These are phyloP conservation scores for Cordia subcordata DNA, from an alignment of 257 asterid species.

Conservation along the genomic window DNA sequence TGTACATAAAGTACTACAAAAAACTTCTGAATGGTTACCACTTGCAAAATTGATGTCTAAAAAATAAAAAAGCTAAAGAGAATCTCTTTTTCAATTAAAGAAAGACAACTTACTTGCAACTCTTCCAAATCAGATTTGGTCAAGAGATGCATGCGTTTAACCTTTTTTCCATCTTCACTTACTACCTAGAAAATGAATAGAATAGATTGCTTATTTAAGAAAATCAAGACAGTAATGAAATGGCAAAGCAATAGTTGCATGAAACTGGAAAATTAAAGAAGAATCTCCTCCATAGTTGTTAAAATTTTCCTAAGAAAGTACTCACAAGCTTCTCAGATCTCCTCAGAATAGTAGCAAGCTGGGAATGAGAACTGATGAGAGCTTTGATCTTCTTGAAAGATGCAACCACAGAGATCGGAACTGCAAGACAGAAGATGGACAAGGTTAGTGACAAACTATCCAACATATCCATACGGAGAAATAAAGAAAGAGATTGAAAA, in stretches of 20 bases:
- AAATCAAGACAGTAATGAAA: not conserved
- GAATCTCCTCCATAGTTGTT: not conserved
- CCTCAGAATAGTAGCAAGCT: slow-evolving; percentile 61
- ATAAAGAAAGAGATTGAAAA: too few species aligned
- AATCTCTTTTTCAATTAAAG: not conserved
- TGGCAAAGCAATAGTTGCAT: not conserved
- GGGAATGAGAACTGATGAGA: slow-evolving; percentile 43
- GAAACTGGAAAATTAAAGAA: not conserved
- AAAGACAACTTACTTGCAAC: slow-evolving; percentile 53
- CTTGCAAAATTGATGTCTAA: too few species aligned
- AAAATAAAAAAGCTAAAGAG: not conserved
- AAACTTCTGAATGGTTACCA: too few species aligned
- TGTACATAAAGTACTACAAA: too few species aligned
- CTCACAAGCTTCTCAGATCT: slow-evolving; percentile 69
- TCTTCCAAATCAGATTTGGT: slow-evolving; percentile 76
- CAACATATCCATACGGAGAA: not conserved
- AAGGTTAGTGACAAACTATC: not conserved
- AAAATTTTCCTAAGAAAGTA: not conserved
- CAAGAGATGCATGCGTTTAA: slow-evolving; percentile 62
- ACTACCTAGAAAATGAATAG: slow-evolving; percentile 42
- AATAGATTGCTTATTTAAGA: not conserved
- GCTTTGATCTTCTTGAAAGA: slow-evolving; percentile 79
- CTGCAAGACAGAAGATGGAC: slow-evolving; percentile 31
- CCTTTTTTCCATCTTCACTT: slow-evolving; percentile 82
- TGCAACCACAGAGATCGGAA: slow-evolving; percentile 78